Evolutionary conservation across 2,329 filamentous ascomycete genomes (phyloP).

Genomic region (Neonectria hederae): DNA sequence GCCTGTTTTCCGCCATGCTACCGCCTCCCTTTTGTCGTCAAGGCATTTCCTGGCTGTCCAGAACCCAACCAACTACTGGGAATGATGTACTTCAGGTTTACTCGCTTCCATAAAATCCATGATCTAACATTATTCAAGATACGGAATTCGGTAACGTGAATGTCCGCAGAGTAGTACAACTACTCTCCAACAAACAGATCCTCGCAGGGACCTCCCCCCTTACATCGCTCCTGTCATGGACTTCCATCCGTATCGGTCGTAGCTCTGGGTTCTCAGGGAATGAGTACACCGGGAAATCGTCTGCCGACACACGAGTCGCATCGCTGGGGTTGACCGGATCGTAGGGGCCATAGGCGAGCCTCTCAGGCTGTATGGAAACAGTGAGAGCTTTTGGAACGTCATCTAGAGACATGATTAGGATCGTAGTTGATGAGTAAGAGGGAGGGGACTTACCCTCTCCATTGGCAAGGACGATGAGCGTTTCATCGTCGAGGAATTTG

Average conservation of each 20-base stretch:
- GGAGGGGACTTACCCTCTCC: constrained; percentile 45
- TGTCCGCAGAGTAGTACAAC: constrained; percentile 58
- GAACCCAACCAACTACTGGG: background rate
- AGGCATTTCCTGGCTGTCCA: background rate
- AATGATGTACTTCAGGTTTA: background rate
- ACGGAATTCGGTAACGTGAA: constrained; percentile 51
- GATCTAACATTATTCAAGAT: background rate
- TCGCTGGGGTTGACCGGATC: constrained; percentile 33
- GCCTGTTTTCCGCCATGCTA: constrained; percentile 12
- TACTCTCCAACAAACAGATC: constrained; percentile 60
- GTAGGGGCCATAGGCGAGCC: constrained; percentile 51
- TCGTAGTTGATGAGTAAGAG: background rate
- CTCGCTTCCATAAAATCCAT: no score
- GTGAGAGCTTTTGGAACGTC: constrained; percentile 42
- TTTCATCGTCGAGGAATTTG: constrained; percentile 72
- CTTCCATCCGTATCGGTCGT: constrained; percentile 61
- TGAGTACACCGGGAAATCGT: constrained; percentile 33
- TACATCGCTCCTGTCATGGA: constrained; percentile 54
- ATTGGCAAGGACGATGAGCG: constrained; percentile 68
- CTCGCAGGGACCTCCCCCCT: constrained; percentile 60
- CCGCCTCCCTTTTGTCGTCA: background rate
- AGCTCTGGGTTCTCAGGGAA: constrained; percentile 43
- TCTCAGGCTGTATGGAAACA: constrained; percentile 50
- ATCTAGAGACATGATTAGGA: constrained; percentile 32
- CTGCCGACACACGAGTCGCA: constrained; percentile 14